Evolutionary conservation across 2,329 filamentous ascomycete species (phyloP), one percentile per base, ranked within the genome.

Genomic region (Botrytis squamosa): DNA sequence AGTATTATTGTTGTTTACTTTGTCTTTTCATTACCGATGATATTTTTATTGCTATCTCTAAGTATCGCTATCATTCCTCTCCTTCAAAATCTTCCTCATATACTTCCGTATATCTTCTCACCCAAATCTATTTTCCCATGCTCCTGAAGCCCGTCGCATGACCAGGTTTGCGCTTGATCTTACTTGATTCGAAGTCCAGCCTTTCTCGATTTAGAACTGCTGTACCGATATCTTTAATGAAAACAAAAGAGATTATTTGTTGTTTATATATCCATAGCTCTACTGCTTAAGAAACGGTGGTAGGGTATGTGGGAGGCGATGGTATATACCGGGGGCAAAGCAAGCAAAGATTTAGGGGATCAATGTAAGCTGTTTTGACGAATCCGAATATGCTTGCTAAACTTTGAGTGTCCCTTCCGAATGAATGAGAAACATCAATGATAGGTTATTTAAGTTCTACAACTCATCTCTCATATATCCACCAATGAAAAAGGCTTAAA

Each of bases 171-270:
- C 20, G 5, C 52, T 25, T 25, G 9, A 16, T 38, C 22, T 59
- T 9, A 12, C 9, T 20, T 29, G 20, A 20, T 1, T 22, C 6
- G 4, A 59, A 59, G 29, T 36, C 9, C 29, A 22, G 8, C 29
- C 57, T 59, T 1, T 14, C 2, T 1, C n/a, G 16, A 8, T 3
- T 3, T 14, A 3, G 0, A 29, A 18, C 14, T 18, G 6, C 14
- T 8, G 7, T 10, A 2, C 33, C 7, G 6, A 33, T 33, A 3
- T 57, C 12, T 18, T 29, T 36, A 59, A 20, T 9, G 18, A 7
- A 22, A 59, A 59, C 57, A 22, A 38, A 36, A 38, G 20, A 5
- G 3, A 14, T 9, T 4, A 7, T 25, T 22, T 25, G 9, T 38
- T 60, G 20, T 20, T 25, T 38, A 38, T 62, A 40, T 62, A 38